These are phyloP conservation scores for Rhizoctonia solani DNA, from an alignment of 1,284 basidiomycete genomes.

Conservation along the genomic window DNA sequence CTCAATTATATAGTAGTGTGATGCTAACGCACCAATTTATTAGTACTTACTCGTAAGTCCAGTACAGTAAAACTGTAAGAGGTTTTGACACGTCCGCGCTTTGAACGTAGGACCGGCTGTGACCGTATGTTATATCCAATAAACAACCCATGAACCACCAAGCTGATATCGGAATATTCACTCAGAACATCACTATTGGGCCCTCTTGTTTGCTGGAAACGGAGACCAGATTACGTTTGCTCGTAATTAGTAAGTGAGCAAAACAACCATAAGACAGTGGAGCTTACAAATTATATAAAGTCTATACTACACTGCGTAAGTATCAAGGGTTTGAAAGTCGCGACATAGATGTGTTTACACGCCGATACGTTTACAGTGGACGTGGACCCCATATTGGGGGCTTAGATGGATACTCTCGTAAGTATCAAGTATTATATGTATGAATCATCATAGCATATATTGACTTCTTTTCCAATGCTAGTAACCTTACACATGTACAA, in stretches of 20 bases:
- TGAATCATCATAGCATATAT: background rate
- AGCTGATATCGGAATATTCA: background rate
- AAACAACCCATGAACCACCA: background rate
- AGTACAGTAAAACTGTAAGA: background rate
- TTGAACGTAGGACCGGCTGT: background rate
- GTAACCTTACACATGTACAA: slow-evolving; percentile 7
- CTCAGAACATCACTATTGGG: background rate
- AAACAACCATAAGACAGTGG: background rate
- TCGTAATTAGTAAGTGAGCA: background rate
- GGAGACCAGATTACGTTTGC: slow-evolving; percentile 10
- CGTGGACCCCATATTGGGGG: slow-evolving; percentile 4
- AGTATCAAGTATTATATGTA: background rate
- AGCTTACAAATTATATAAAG: background rate
- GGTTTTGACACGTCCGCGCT: background rate
- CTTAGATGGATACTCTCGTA: background rate
- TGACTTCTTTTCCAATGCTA: background rate
- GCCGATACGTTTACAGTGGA: background rate
- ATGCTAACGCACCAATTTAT: background rate
- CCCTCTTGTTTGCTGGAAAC: slow-evolving; percentile 1
- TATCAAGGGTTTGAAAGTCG: background rate
- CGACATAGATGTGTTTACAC: background rate
- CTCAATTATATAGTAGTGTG: background rate
- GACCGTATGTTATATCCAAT: background rate
- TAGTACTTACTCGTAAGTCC: background rate
- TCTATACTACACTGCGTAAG: background rate